phyloP scores from a whole-genome alignment of 345 rosid genomes.

The Aquilaria yunnanensis region DNA sequence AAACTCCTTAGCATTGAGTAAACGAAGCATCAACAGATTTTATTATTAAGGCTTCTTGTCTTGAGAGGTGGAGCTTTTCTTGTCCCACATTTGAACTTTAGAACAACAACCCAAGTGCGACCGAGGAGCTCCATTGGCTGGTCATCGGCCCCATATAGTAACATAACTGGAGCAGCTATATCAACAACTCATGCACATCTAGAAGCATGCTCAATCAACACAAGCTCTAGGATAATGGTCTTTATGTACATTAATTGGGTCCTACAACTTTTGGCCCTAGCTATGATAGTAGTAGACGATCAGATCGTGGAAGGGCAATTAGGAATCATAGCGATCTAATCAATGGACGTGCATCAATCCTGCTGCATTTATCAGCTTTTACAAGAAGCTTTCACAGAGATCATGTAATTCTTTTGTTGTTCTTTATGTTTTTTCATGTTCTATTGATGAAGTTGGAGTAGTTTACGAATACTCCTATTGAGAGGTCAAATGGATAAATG shows the following conservation, averaged over 20 bases:
- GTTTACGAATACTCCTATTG: slow-evolving; percentile 55
- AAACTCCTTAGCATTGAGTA: slow-evolving; percentile 50
- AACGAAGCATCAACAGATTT: slow-evolving; percentile 43
- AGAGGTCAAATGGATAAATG: slow-evolving; percentile 87
- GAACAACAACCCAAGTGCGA: slow-evolving; percentile 63
- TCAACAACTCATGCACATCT: slow-evolving; percentile 73
- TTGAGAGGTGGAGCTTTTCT: slow-evolving; percentile 71
- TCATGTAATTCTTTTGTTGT: slow-evolving; percentile 53
- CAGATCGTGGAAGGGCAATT: slow-evolving; percentile 49
- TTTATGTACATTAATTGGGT: slow-evolving; percentile 58
- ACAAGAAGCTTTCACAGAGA: slow-evolving; percentile 52
- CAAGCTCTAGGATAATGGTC: slow-evolving; percentile 81
- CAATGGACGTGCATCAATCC: slow-evolving; percentile 34
- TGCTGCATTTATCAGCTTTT: slow-evolving; percentile 46
- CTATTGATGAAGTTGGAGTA: slow-evolving; percentile 98
- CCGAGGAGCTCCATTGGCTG: slow-evolving; percentile 62
- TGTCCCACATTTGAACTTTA: slow-evolving; percentile 78
- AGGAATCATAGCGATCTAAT: slow-evolving; percentile 84
- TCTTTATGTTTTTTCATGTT: slow-evolving; percentile 90
- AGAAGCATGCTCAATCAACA: slow-evolving; percentile 57
- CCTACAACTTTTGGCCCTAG: slow-evolving; percentile 94
- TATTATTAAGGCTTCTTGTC: slow-evolving; percentile 27
- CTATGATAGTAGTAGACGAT: slow-evolving; percentile 44
- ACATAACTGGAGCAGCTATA: slow-evolving; percentile 65
- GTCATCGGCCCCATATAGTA: slow-evolving; percentile 79